These are phyloP conservation scores for Neurospora tetrasperma DNA, from an alignment of 495 filamentous ascomycete genomes.

Conservation along the genomic window DNA sequence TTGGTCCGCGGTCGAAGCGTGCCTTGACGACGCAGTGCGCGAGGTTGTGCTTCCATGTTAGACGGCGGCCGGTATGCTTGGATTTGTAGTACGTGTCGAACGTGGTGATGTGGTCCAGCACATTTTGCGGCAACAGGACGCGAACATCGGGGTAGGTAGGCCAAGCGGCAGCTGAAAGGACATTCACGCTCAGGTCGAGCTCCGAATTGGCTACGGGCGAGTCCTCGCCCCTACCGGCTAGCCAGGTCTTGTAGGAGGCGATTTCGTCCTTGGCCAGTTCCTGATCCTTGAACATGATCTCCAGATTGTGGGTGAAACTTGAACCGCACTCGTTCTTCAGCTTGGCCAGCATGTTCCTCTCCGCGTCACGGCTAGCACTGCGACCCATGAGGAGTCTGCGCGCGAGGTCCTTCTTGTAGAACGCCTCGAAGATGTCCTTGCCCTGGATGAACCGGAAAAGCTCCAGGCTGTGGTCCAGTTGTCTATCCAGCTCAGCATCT, in stretches of 20 bases:
- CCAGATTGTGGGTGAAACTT: conserved; percentile 89
- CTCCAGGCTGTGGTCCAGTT: conserved; percentile 83
- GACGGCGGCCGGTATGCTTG: conserved; percentile 77
- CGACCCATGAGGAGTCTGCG: conserved; percentile 78
- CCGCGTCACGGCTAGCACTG: conserved; percentile 87
- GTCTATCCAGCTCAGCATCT: conserved; percentile 77
- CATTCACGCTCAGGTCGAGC: conserved; percentile 74
- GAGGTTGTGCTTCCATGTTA: conserved; percentile 87
- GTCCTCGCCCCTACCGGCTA: conserved; percentile 34
- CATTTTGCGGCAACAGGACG: conserved; percentile 62
- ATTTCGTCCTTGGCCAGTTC: conserved; percentile 83
- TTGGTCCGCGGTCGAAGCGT: conserved; percentile 62
- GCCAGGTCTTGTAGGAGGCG: conserved; percentile 52
- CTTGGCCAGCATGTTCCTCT: conserved; percentile 85
- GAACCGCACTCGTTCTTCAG: conserved; percentile 90
- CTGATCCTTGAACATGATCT: conserved; percentile 98
- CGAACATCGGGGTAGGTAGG: conserved; percentile 77
- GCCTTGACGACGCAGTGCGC: conserved; percentile 79
- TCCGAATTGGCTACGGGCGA: conserved; percentile 33
- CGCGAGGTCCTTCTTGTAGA: conserved; percentile 96
- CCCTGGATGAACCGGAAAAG: conserved; percentile 95
- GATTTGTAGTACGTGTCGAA: conserved; percentile 75
- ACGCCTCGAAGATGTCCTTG: conserved; percentile 95
- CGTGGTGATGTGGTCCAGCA: conserved; percentile 54
- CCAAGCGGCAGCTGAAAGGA: conserved; percentile 83